These are phyloP conservation scores for Lunularia cruciata DNA, from an alignment of 225 moss, liverwort and hornwort genomes.

Conservation along the genomic window DNA sequence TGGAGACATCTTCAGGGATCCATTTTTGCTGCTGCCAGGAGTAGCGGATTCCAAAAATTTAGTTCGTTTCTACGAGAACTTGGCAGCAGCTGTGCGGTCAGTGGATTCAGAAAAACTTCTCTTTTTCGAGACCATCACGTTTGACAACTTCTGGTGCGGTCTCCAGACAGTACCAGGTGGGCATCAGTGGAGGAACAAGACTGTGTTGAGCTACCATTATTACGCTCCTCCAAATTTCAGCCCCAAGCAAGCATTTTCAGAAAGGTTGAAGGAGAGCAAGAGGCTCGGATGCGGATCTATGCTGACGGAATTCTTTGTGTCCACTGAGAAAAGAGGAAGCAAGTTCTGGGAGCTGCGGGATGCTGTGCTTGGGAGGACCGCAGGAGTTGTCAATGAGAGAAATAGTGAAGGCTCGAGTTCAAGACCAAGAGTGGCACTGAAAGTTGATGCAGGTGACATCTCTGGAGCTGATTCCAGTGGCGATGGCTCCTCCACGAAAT, in stretches of 20 bases:
- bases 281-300: constrained; percentile 79
- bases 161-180: constrained; percentile 68
- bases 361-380: constrained; percentile 6
- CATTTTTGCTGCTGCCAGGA: constrained; percentile 67
- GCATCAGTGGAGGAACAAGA: constrained; percentile 55
- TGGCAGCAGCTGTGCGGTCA: constrained; percentile 61
- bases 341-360: constrained; percentile 19
- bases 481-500: neutral
- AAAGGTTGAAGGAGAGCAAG: constrained; percentile 69
- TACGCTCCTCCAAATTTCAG: constrained; percentile 75
- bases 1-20: constrained; percentile 63
- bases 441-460: constrained; percentile 3
- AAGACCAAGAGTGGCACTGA: neutral
- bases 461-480: neutral
- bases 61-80: constrained; percentile 67
- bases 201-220: constrained; percentile 82
- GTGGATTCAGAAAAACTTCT: constrained; percentile 63
- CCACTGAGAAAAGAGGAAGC: constrained; percentile 23
- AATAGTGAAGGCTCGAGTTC: neutral
- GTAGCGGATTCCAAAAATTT: constrained; percentile 69
- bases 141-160: constrained; percentile 68
- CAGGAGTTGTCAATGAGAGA: neutral
- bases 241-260: constrained; percentile 59
- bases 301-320: constrained; percentile 85
- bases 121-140: constrained; percentile 75